Conservation (phyloP, 1,284 basidiomycete genomes). For the Tilletia setariae region DNA sequence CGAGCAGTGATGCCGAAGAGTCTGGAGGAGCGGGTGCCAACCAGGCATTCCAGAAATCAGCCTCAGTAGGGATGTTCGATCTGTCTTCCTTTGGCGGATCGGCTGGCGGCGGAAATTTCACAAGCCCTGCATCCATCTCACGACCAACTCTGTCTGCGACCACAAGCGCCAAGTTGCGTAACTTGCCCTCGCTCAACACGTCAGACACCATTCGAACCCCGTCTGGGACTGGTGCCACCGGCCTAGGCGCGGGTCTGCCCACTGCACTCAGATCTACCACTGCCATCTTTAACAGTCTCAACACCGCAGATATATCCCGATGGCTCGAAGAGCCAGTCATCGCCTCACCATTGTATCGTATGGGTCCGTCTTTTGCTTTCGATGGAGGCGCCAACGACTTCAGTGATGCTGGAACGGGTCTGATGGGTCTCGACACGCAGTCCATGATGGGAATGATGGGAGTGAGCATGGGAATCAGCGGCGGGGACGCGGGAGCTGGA, state of each 20-base stretch:
- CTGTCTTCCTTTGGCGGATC: conserved; percentile 5
- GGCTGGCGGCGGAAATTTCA: not conserved
- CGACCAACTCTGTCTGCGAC: not conserved
- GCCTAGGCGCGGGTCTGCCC: not conserved
- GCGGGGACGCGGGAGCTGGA: not conserved
- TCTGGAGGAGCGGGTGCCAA: not conserved
- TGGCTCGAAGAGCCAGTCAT: conserved; percentile 53
- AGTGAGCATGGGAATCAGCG: not conserved
- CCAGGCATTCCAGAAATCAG: conserved; percentile 1
- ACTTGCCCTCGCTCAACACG: conserved; percentile 12
- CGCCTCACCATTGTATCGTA: conserved; percentile 48
- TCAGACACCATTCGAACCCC: conserved; percentile 2
- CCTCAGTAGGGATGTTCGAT: conserved; percentile 10
- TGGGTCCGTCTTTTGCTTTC: conserved; percentile 39
- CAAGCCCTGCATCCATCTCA: not conserved
- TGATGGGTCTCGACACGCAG: conserved; percentile 4
- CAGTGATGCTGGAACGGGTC: not conserved
- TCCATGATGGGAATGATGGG: not conserved
- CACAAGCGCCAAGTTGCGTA: conserved; percentile 6
- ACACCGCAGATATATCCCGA: conserved; percentile 38
- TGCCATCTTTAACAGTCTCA: conserved; percentile 13
- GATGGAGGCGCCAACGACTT: conserved; percentile 27
- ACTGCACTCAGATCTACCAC: not conserved
- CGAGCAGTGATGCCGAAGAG: not conserved
- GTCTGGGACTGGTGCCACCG: not conserved